phyloP scores from a whole-genome alignment of 2,329 filamentous ascomycete species.

The Nigrospora osmanthi region DNA sequence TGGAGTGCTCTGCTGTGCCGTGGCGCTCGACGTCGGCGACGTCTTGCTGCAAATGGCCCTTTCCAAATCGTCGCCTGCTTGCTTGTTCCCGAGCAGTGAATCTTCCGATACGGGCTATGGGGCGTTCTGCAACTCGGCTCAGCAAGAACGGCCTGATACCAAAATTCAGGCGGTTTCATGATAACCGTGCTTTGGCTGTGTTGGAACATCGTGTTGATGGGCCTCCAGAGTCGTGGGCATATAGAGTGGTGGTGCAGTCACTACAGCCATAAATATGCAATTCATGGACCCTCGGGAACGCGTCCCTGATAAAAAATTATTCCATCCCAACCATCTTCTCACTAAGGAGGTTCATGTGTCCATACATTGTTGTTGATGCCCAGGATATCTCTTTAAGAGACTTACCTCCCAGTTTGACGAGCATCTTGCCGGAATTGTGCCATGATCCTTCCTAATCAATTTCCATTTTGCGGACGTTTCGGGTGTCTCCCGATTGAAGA shows the following conservation, averaged over 20 bases:
- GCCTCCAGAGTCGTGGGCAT: conserved; percentile 45
- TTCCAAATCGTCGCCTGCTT: conserved; percentile 39
- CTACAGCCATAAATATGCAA: conserved; percentile 50
- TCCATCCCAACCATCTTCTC: no score
- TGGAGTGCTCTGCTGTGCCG: conserved; percentile 39
- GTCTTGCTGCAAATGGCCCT: conserved; percentile 43
- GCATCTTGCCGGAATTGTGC: no score
- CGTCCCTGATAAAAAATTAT: no score
- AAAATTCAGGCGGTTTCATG: conserved; percentile 26
- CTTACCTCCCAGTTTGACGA: no score
- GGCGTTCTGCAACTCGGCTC: conserved; percentile 37
- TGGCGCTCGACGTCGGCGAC: conserved; percentile 30
- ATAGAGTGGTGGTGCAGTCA: conserved; percentile 53
- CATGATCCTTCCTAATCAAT: no score
- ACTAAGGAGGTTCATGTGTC: no score
- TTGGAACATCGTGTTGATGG: conserved; percentile 44
- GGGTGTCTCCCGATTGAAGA: no score
- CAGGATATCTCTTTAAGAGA: no score
- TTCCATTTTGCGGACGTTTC: no score
- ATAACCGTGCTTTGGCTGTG: conserved; percentile 41
- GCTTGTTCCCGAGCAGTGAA: conserved; percentile 37
- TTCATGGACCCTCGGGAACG: no score
- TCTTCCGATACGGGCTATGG: conserved; percentile 36
- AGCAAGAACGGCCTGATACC: conserved; percentile 45
- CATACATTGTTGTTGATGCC: no score